Evolutionary conservation across 257 asterid genomes (phyloP).

Genomic region (Ehretia macrophylla): DNA sequence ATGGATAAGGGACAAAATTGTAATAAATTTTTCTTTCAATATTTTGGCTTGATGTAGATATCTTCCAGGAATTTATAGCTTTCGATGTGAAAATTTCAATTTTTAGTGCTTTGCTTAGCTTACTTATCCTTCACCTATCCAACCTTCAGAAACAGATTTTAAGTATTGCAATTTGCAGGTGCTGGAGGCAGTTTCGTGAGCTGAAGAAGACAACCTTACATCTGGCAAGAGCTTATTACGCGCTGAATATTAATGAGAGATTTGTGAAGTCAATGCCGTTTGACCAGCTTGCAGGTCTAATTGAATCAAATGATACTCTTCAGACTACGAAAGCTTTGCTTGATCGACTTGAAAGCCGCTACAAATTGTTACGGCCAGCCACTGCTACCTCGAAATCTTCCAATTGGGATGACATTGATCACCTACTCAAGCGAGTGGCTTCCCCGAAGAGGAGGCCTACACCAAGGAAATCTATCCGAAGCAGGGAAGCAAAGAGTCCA

Average conservation of each 20-base stretch:
- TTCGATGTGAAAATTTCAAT: no score
- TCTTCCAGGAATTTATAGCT: no score
- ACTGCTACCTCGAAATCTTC: conserved; percentile 33
- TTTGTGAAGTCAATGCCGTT: conserved; percentile 79
- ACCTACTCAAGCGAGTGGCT: conserved; percentile 85
- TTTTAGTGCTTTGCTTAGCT: no score
- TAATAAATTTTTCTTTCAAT: no score
- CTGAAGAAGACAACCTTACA: conserved; percentile 48
- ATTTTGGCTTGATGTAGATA: no score
- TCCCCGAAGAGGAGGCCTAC: conserved; percentile 54
- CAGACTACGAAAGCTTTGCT: conserved; percentile 62
- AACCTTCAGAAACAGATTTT: no score
- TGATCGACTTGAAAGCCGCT: conserved; percentile 75
- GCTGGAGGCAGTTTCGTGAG: conserved; percentile 61
- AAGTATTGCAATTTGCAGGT: conserved; percentile 41
- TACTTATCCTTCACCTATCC: no score
- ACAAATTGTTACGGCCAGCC: conserved; percentile 36
- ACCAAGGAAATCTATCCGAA: conserved; percentile 42
- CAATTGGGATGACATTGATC: conserved; percentile 70
- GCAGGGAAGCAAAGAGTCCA: conserved; percentile 32
- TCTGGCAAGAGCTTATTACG: conserved; percentile 59
- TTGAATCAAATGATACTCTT: conserved; percentile 66
- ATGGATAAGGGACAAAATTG: no score
- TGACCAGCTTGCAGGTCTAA: conserved; percentile 73
- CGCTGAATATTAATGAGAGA: conserved; percentile 55